Evolutionary conservation across 805 yeast species (phyloP).

Genomic region (Saccharomyces jurei): DNA sequence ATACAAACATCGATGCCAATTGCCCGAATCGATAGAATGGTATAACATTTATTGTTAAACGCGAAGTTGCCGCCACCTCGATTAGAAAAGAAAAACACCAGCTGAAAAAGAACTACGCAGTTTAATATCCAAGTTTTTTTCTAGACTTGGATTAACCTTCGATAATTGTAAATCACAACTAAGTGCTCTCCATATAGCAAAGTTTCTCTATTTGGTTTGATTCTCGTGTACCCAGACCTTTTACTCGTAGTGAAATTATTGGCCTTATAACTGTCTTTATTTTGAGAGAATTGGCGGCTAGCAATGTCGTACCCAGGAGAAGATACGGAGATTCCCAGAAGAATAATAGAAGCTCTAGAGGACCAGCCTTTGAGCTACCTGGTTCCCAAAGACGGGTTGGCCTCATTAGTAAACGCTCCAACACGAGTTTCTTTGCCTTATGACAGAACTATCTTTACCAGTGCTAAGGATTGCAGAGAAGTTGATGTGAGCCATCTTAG

Average conservation of each 20-base stretch:
- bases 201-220: not conserved
- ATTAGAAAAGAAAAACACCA: not conserved
- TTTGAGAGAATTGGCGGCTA: not conserved
- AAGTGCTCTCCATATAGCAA: not conserved
- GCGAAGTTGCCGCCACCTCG: not conserved
- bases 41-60: not conserved
- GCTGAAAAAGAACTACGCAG: not conserved
- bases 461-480: not conserved
- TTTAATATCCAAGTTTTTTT: not conserved
- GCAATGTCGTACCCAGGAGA: slow-evolving; percentile 28
- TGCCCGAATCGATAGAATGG: not conserved
- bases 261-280: not conserved
- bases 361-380: slow-evolving; percentile 22
- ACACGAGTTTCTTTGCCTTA: slow-evolving; percentile 5
- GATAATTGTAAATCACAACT: not conserved
- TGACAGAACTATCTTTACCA: slow-evolving; percentile 4
- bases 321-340: slow-evolving; percentile 19
- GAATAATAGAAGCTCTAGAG: slow-evolving; percentile 20
- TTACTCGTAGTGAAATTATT: not conserved
- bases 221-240: not conserved
- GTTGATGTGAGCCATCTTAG: not conserved
- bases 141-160: not conserved
- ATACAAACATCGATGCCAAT: not conserved
- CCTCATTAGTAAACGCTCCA: slow-evolving; percentile 10
- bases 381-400: slow-evolving; percentile 24